Evolutionary conservation across 305 asterid species (phyloP).

Genomic region (Solanum hybrid): DNA sequence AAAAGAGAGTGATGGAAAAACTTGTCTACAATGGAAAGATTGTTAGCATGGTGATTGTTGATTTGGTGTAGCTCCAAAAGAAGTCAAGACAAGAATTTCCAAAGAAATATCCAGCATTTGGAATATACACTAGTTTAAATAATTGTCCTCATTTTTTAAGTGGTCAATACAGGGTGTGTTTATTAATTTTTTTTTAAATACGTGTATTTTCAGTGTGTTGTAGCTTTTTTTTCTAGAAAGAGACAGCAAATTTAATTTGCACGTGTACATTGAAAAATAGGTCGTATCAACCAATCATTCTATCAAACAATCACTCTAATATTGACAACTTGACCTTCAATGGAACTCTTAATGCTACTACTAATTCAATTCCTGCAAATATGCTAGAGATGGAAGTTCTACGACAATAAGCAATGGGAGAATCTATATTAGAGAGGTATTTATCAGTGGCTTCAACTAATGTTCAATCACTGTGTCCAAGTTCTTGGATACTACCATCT

Average conservation of each 20-base stretch:
- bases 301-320: background rate
- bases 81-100: no score
- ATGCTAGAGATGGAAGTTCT: background rate
- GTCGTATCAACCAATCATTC: background rate
- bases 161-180: background rate
- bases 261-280: background rate
- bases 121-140: no score
- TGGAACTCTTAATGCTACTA: background rate
- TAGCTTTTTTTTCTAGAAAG: background rate
- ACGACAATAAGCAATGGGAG: background rate
- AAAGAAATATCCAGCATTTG: no score
- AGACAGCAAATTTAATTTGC: background rate
- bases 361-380: background rate
- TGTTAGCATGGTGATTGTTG: no score
- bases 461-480: no score
- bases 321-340: background rate
- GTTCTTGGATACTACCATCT: no score
- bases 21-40: no score
- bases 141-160: no score
- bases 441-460: background rate
- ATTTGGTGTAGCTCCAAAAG: no score
- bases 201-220: background rate
- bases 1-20: no score
- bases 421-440: background rate
- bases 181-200: no score